Evolutionary conservation across 2,329 filamentous ascomycete genomes (phyloP).

Genomic region (Diaporthe citri): DNA sequence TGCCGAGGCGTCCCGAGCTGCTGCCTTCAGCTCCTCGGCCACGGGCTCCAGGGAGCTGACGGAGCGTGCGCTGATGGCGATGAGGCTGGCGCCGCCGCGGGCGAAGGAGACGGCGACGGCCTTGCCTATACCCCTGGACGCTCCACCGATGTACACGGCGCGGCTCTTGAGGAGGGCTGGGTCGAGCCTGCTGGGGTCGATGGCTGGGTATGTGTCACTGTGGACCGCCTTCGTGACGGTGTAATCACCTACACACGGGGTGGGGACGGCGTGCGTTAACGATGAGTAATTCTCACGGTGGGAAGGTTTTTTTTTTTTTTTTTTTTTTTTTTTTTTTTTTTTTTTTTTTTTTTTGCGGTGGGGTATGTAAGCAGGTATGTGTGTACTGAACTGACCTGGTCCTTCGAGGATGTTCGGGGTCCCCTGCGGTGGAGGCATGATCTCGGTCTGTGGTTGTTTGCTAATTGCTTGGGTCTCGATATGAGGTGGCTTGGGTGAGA

Average conservation of each 20-base stretch:
- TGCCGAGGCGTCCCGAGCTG: neutral
- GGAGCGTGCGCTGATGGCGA: conserved; percentile 21
- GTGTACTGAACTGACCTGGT: conserved; percentile 12
- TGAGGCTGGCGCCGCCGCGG: conserved; percentile 19
- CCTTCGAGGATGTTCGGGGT: conserved; percentile 26
- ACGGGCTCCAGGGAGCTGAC: neutral
- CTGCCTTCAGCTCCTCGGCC: conserved; percentile 11
- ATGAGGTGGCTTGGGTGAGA: neutral
- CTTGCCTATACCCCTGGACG: conserved; percentile 27
- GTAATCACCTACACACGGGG: conserved; percentile 19
- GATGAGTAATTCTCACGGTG: conserved; percentile 1
- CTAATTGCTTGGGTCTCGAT: neutral
- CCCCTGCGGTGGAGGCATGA: conserved; percentile 31
- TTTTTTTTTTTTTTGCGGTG: too few relatives aligned
- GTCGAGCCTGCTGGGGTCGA: conserved; percentile 26
- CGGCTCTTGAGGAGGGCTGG: conserved; percentile 4
- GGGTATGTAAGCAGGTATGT: neutral
- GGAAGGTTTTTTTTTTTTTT: too few relatives aligned
- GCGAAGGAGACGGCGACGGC: conserved; percentile 31
- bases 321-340: too few relatives aligned
- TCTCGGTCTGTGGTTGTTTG: neutral
- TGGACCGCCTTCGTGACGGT: conserved; percentile 27
- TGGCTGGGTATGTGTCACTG: conserved; percentile 33
- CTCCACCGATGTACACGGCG: conserved; percentile 28
- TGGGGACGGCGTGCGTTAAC: neutral